phyloP scores from a whole-genome alignment of 1,139 yeast genomes.

The Blastobotrys capitulatus region DNA sequence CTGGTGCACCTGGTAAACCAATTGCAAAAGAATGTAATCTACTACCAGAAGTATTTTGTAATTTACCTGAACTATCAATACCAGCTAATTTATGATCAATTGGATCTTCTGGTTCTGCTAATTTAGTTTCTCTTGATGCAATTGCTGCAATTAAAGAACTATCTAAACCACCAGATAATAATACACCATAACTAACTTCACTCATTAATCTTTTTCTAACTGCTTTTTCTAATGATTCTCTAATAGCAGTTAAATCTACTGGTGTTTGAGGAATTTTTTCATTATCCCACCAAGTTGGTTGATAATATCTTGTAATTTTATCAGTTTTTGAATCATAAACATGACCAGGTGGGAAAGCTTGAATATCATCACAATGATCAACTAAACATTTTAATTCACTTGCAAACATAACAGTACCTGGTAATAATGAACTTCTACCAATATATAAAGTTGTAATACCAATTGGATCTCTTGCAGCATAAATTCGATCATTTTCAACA shows the following conservation, averaged over 20 bases:
- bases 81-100: conserved; percentile 66
- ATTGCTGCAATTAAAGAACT: conserved; percentile 94
- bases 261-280: conserved; percentile 63
- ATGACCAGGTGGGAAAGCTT: conserved; percentile 98
- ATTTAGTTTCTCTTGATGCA: conserved; percentile 91
- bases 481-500: conserved; percentile 71
- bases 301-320: conserved; percentile 76
- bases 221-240: conserved; percentile 83
- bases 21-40: conserved; percentile 92
- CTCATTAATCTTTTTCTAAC: conserved; percentile 99
- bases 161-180: conserved; percentile 94
- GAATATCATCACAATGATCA: conserved; percentile 89
- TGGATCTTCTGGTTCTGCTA: conserved; percentile 55
- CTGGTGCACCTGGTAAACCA: conserved; percentile 98
- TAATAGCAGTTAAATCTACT: conserved; percentile 64
- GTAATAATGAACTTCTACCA: conserved; percentile 72
- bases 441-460: conserved; percentile 95
- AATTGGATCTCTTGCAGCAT: conserved; percentile 98
- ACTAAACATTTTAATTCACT: conserved; percentile 90
- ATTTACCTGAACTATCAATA: conserved; percentile 80
- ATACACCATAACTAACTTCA: conserved; percentile 97
- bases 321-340: conserved; percentile 90
- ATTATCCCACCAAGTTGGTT: conserved; percentile 93
- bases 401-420: conserved; percentile 81
- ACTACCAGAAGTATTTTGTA: conserved; percentile 71